Percentiles rank a stretch among this genome's conserved stretches.
Conservation (phyloP, 1,139 yeast genomes). For the Zygoascus sp. region DNA sequence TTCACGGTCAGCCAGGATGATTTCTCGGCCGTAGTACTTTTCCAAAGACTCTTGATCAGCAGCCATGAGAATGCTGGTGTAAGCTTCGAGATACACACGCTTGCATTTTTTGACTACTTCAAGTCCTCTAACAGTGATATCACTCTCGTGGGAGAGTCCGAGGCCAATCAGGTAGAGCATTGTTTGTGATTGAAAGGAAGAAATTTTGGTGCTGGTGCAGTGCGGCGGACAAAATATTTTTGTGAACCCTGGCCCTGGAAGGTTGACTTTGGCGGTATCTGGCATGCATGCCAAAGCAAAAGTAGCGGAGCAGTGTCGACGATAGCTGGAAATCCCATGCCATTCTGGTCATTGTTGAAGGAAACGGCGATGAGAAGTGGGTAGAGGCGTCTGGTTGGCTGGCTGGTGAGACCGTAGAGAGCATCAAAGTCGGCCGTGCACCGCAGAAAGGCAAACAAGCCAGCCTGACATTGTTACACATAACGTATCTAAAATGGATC, state of each 20-base stretch:
- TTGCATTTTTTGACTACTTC: conserved; percentile 78
- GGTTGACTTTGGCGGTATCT: not conserved
- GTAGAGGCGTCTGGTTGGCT: no score
- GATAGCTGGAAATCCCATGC: no score
- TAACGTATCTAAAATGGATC: no score
- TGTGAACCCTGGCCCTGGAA: not conserved
- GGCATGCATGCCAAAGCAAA: no score
- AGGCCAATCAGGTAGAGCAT: conserved; percentile 91
- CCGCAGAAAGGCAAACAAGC: no score
- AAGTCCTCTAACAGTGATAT: conserved; percentile 91
- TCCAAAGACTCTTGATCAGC: conserved; percentile 64
- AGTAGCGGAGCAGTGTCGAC: no score
- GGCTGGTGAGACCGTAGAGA: no score
- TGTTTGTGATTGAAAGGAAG: conserved; percentile 11
- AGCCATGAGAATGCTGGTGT: conserved; percentile 92
- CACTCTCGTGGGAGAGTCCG: conserved; percentile 84
- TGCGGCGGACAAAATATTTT: not conserved
- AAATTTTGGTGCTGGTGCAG: conserved; percentile 1
- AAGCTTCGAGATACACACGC: conserved; percentile 89
- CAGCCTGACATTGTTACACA: no score
- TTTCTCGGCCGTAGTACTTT: conserved; percentile 77
- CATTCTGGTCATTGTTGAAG: no score
- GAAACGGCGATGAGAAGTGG: no score
- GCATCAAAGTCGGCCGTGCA: no score
- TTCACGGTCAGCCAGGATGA: conserved; percentile 89